phyloP scores from a whole-genome alignment of 75 land plant genomes.

The Gnetum montanum region DNA sequence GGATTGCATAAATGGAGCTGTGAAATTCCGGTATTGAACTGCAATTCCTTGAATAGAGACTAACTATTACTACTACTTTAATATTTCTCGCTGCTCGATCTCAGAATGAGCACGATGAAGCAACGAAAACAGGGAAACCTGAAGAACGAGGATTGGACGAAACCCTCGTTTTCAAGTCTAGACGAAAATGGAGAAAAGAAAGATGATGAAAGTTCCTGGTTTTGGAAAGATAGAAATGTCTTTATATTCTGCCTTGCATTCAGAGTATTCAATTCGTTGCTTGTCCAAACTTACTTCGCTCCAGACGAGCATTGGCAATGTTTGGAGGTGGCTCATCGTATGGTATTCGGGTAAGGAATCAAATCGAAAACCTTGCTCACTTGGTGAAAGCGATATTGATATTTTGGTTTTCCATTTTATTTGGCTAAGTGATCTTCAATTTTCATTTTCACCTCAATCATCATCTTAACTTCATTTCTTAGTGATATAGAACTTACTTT shows the following conservation, averaged over 20 bases:
- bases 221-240: constrained; percentile 21
- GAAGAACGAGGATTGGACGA: too few species aligned
- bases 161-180: too few species aligned
- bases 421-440: background rate
- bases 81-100: too few species aligned
- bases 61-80: too few species aligned
- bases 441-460: background rate
- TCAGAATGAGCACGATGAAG: too few species aligned
- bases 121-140: too few species aligned
- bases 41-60: too few species aligned
- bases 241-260: constrained; percentile 45
- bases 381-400: background rate
- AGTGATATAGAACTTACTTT: too few species aligned
- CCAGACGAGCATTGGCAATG: constrained; percentile 99
- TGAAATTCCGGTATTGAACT: too few species aligned
- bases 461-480: background rate
- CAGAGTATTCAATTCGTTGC: constrained; percentile 54
- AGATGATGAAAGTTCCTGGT: background rate
- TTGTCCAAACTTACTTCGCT: constrained; percentile 91
- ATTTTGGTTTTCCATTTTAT: too few species aligned
- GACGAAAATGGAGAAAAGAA: background rate
- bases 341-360: constrained; percentile 69
- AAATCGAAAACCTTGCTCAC: background rate
- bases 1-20: too few species aligned
- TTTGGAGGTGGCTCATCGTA: constrained; percentile 89